Base-by-base conservation (phyloP, 2,329 filamentous ascomycete species). In the Xylariales sp. region DNA sequence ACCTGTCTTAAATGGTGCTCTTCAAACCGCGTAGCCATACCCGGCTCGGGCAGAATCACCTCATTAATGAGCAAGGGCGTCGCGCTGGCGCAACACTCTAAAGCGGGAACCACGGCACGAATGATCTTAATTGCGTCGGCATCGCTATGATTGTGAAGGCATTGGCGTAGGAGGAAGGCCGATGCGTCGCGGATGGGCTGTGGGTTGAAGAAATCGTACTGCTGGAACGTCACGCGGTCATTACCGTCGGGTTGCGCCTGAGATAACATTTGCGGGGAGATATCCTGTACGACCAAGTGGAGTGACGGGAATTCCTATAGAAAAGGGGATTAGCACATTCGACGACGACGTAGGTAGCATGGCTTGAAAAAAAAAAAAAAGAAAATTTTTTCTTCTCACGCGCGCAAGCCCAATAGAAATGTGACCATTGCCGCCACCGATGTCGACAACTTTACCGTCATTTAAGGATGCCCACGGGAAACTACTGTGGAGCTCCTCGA, bases 51-150 rank as follows among this genome's bases (percentile, higher is more conserved):
- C 10, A 79, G 58, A 6, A 79, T 70, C 0, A 71, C 72, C 12
- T 80, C 78, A 63, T 79, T 79, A 69, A 79, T 77, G 1, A 79
- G 65, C 8, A 79, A 39, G 3, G 71, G 71, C 1, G 78, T 79
- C 1, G 71, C 74, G 7, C 69, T 62, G 8, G 43, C 54, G 36
- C 69, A 74, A 7, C 71, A 55, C 62, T 72, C 69, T 1, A 72
- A 32, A 1, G 62, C 66, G 14, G 70, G 66, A 1, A 72, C 67
- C 16, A 72, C 18, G 3, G 57, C 57, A 10, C 63, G 43, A 16
- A 72, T 28, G 23, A 72, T 72, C 30, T 36, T 49, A 23, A 62
- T 41, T 1, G 41, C 43, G 57, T 61, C 65, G 1, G n/a, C n/a
- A 30, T 70, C 68, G 57, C 43, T 49, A 5, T 68, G 18, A 41